Percentiles rank a stretch among this genome's conserved stretches.
phyloP scores from a whole-genome alignment of 306 rosid genomes.

The Prunus fruticosa region DNA sequence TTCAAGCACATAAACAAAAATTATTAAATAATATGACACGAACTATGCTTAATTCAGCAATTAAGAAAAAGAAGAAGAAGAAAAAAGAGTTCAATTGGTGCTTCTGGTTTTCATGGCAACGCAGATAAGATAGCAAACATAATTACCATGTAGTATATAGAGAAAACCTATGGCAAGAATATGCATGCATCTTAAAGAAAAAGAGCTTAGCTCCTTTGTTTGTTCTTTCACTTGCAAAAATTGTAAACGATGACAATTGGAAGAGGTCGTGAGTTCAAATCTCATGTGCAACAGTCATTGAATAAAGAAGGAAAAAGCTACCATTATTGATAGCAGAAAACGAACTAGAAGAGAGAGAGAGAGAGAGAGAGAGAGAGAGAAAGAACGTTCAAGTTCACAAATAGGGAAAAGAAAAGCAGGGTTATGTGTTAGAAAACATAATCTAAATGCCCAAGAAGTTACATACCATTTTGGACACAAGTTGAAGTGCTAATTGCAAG shows the following conservation, averaged over 20 bases:
- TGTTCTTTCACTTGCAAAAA: neutral
- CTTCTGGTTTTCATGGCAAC: too few relatives aligned
- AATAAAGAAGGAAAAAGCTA: neutral
- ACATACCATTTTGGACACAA: slow-evolving; percentile 19
- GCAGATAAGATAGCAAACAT: too few relatives aligned
- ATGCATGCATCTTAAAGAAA: neutral
- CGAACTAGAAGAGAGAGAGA: neutral
- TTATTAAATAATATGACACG: neutral
- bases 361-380: neutral
- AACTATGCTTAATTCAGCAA: neutral
- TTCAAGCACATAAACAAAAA: neutral
- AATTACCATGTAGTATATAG: too few relatives aligned
- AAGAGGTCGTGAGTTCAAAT: neutral
- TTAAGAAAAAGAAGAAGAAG: too few relatives aligned
- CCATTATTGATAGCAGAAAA: neutral
- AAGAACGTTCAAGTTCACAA: neutral
- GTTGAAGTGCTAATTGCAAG: neutral
- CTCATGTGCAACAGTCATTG: neutral
- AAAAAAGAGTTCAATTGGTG: too few relatives aligned
- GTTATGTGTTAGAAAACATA: neutral
- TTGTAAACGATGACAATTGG: neutral
- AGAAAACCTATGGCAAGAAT: neutral
- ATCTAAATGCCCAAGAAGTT: neutral
- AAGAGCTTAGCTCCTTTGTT: neutral
- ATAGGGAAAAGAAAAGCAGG: neutral